These are phyloP conservation scores for Spiromastix sp. DNA, from an alignment of 2,329 filamentous ascomycete genomes.

Conservation along the genomic window DNA sequence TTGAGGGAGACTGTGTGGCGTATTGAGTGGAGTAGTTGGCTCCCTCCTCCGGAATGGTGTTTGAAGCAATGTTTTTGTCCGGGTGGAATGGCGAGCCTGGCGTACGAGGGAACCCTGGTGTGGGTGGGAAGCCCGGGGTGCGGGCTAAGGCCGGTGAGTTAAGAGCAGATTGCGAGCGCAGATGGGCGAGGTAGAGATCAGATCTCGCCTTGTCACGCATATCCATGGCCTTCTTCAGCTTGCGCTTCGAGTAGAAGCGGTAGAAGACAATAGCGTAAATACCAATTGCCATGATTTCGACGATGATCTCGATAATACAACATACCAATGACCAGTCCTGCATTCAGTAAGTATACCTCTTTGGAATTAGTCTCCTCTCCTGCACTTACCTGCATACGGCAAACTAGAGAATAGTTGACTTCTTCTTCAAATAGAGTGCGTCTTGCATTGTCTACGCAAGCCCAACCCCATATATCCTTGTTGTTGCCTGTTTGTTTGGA, in stretches of 20 bases:
- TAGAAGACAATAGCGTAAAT: slow-evolving; percentile 96
- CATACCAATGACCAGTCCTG: slow-evolving; percentile 94
- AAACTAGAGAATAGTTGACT: slow-evolving; percentile 81
- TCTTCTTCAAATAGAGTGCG: slow-evolving; percentile 66
- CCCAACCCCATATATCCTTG: slow-evolving; percentile 96
- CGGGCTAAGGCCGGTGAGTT: slow-evolving; percentile 85
- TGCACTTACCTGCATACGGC: slow-evolving; percentile 63
- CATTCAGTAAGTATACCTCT: slow-evolving; percentile 6
- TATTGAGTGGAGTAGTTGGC: slow-evolving; percentile 38
- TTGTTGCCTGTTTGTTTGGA: slow-evolving; percentile 61
- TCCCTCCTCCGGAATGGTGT: slow-evolving; percentile 44
- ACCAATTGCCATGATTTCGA: slow-evolving; percentile 81
- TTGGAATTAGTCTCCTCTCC: background rate
- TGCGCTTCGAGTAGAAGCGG: slow-evolving; percentile 92
- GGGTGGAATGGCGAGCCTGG: no score
- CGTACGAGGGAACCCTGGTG: slow-evolving; percentile 29
- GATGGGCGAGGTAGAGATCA: slow-evolving; percentile 84
- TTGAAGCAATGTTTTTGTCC: no score
- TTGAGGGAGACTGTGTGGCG: slow-evolving; percentile 52
- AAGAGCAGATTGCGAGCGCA: slow-evolving; percentile 76
- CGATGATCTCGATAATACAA: slow-evolving; percentile 90
- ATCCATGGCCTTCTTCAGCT: slow-evolving; percentile 94
- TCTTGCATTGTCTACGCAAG: slow-evolving; percentile 83
- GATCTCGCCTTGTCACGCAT: slow-evolving; percentile 86
- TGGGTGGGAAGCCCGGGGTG: slow-evolving; percentile 45